Percentiles rank a stretch among this genome's conserved stretches.
phyloP scores from a whole-genome alignment of 768 basidiomycete species.

The Phanerodontia chrysosporium region DNA sequence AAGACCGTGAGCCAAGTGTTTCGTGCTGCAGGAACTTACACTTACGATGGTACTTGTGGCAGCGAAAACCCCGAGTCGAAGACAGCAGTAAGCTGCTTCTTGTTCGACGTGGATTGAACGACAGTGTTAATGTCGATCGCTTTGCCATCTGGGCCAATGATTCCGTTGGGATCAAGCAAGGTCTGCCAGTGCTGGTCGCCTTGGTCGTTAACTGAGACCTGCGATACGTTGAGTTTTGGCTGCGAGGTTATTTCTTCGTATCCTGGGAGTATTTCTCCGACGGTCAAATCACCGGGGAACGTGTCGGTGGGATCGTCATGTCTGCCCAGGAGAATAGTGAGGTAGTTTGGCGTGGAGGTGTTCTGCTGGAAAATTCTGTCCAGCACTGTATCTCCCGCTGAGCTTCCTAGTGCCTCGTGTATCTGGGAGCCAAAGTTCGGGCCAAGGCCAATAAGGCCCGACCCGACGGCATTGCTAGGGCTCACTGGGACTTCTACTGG shows the following conservation, averaged over 20 bases:
- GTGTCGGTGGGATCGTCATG: constrained; percentile 46
- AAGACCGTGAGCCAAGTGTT: not conserved
- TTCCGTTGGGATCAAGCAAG: constrained; percentile 54
- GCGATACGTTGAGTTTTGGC: constrained; percentile 46
- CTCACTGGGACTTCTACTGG: constrained; percentile 39
- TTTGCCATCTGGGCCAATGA: constrained; percentile 59
- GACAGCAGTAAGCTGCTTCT: constrained; percentile 52
- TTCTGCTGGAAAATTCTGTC: constrained; percentile 65
- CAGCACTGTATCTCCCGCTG: constrained; percentile 48
- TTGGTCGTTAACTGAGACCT: constrained; percentile 26
- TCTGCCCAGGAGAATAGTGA: constrained; percentile 64
- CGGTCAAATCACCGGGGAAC: constrained; percentile 57
- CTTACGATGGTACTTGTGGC: constrained; percentile 54
- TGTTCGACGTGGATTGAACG: constrained; percentile 37
- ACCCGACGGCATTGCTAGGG: constrained; percentile 27
- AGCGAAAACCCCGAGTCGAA: constrained; percentile 71
- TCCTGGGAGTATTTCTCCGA: constrained; percentile 52
- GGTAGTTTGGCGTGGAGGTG: constrained; percentile 50
- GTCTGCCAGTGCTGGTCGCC: constrained; percentile 63
- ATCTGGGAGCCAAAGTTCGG: constrained; percentile 54
- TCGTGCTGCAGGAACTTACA: not conserved
- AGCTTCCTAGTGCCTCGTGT: constrained; percentile 27
- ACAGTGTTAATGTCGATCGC: constrained; percentile 40
- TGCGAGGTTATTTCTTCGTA: constrained; percentile 46
- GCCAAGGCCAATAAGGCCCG: constrained; percentile 54